Percentiles rank a stretch among this genome's conserved stretches.
Evolutionary conservation across 2,329 filamentous ascomycete species (phyloP).

Genomic region (Alternaria consortialis): DNA sequence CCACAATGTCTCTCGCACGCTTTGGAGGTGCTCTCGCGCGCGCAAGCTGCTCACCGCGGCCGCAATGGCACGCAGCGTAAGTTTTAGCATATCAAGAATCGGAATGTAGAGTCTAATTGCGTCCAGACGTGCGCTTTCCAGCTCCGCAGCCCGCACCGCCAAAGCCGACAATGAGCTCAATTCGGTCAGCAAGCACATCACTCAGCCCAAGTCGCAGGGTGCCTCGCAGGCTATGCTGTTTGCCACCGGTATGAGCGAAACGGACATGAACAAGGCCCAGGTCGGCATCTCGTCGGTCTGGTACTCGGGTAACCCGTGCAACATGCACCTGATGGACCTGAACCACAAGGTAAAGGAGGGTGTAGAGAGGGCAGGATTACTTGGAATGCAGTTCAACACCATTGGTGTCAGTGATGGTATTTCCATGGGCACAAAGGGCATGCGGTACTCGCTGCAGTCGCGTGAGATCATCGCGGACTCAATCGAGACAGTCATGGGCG

Average conservation of each 20-base stretch:
- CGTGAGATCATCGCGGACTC: constrained; percentile 97
- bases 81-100: constrained; percentile 4
- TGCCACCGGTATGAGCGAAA: constrained; percentile 85
- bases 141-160: constrained; percentile 40
- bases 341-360: constrained; percentile 79
- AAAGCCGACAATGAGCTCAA: constrained; percentile 63
- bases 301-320: constrained; percentile 98
- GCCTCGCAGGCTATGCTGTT: constrained; percentile 99
- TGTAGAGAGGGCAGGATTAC: constrained; percentile 77
- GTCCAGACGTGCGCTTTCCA: constrained; percentile 47
- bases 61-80: constrained; percentile 48
- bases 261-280: constrained; percentile 95
- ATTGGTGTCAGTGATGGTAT: constrained; percentile 97
- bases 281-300: constrained; percentile 98
- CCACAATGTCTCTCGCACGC: constrained; percentile 48
- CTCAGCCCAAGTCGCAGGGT: constrained; percentile 96
- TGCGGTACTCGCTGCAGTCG: constrained; percentile 94
- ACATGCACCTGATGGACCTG: constrained; percentile 96
- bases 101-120: constrained; percentile 24
- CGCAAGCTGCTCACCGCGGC: constrained; percentile 40
- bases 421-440: constrained; percentile 97
- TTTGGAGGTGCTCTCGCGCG: constrained; percentile 46
- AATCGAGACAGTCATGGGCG: constrained; percentile 98
- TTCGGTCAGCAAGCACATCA: constrained; percentile 83
- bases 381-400: constrained; percentile 98